A percentile compares a stretch with the other conserved stretches of the same genome.
These are phyloP conservation scores for Papiliotrema terrestris DNA, from an alignment of 1,284 basidiomycete genomes.

Conservation along the genomic window DNA sequence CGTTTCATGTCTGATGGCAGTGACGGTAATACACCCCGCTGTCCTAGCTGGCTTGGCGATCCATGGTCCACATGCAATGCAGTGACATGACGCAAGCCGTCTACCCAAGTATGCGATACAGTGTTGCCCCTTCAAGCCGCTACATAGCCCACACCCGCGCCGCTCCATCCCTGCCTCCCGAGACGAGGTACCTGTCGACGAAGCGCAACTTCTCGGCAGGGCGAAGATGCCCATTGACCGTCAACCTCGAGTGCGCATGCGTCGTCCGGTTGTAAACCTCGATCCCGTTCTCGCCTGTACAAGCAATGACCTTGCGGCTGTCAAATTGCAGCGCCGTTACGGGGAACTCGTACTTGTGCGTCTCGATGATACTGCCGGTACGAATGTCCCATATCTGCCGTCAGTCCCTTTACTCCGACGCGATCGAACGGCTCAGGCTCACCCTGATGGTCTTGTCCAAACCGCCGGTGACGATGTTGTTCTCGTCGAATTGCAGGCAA, in stretches of 20 bases:
- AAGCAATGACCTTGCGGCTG: slow-evolving; percentile 86
- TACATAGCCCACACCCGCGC: slow-evolving; percentile 95
- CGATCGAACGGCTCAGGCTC: slow-evolving; percentile 34
- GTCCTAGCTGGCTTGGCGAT: too few relatives aligned
- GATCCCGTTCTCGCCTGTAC: slow-evolving; percentile 88
- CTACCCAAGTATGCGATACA: too few relatives aligned
- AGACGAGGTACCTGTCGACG: slow-evolving; percentile 93
- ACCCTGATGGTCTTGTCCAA: slow-evolving; percentile 91
- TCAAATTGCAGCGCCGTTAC: slow-evolving; percentile 94
- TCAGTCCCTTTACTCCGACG: slow-evolving; percentile 1
- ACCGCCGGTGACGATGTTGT: slow-evolving; percentile 85
- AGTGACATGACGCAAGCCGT: too few relatives aligned
- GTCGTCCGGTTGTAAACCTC: slow-evolving; percentile 96
- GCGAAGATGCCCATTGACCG: slow-evolving; percentile 85
- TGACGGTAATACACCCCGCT: too few relatives aligned
- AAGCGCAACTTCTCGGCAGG: slow-evolving; percentile 89
- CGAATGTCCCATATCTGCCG: slow-evolving; percentile 92
- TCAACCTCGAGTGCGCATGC: slow-evolving; percentile 76
- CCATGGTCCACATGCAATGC: too few relatives aligned
- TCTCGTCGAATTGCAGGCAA: slow-evolving; percentile 94
- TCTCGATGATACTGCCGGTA: slow-evolving; percentile 81
- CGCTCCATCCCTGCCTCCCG: slow-evolving; percentile 80
- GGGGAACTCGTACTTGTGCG: slow-evolving; percentile 84
- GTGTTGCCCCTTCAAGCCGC: background rate
- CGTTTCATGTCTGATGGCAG: too few relatives aligned